Conservation (phyloP, 495 filamentous ascomycete species). For the Penicillium simplicissimum region DNA sequence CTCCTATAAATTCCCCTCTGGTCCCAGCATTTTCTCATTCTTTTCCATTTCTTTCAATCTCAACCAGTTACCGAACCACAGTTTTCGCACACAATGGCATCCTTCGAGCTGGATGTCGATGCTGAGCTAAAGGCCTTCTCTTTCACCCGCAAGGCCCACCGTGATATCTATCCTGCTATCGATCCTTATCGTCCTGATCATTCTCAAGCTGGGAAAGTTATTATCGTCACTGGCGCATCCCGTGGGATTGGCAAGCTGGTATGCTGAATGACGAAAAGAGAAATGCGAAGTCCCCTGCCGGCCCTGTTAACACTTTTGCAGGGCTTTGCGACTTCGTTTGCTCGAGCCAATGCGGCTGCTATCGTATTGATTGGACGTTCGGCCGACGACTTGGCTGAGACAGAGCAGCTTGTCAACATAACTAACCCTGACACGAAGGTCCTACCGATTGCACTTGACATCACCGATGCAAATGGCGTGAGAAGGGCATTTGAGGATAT, state of each 20-base stretch:
- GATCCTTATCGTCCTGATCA: slow-evolving; percentile 31
- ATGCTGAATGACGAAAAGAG: neutral
- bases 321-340: slow-evolving; percentile 18
- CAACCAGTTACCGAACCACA: no score
- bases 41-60: neutral
- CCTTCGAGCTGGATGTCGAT: slow-evolving; percentile 5
- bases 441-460: slow-evolving; percentile 27
- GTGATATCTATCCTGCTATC: slow-evolving; percentile 39
- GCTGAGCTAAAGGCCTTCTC: slow-evolving; percentile 23
- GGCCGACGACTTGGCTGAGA: slow-evolving; percentile 16
- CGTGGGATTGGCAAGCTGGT: slow-evolving; percentile 35
- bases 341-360: slow-evolving; percentile 17
- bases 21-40: neutral
- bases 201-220: slow-evolving; percentile 37
- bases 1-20: neutral
- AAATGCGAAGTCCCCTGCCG: neutral
- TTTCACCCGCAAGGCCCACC: slow-evolving; percentile 26
- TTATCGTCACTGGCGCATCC: slow-evolving; percentile 43
- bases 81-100: slow-evolving; percentile 13
- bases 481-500: slow-evolving; percentile 36
- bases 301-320: neutral
- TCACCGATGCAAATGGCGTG: slow-evolving; percentile 33
- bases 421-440: slow-evolving; percentile 30
- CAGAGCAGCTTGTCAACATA: slow-evolving; percentile 20
- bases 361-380: slow-evolving; percentile 32